Base-by-base conservation (phyloP, 2,329 filamentous ascomycete species). In the Ceratocystis harringtonii region DNA sequence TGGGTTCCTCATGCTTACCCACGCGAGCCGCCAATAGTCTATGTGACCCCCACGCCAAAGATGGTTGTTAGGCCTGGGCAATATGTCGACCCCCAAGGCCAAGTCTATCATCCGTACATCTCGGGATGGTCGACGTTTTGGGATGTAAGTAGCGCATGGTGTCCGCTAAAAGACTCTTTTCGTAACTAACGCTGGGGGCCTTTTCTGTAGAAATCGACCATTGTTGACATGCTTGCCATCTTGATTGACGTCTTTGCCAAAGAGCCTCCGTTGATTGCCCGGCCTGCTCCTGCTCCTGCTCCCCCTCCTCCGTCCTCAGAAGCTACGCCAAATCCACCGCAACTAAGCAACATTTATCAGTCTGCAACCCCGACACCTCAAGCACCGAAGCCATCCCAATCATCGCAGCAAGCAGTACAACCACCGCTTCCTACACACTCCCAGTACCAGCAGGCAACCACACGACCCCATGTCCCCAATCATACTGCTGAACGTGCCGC, bases 1-100 rank as follows among this genome's bases (percentile, higher is more conserved):
- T 97, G 94, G 92, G 81, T 97, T 57, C 94, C 94, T 3, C 90
- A 95, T 72, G 83, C 85, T 64, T 99, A 97, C 73, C 94, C 94
- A 1, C 81, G 84, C 68, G 90, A 95, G 71, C 81, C 90, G 0
- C 94, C 94, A 1, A 81, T 97, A 60, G 84, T 88, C 67, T 97
- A 96, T 74, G 90, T 97, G 52, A 92, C 86, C 5, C 92, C 94
- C 2, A 90, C 89, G 4, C 87, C 89, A 69, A 88, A 85, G 69
- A 97, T 99, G 90, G 77, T 88, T 69, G 87, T 99, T 52, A 83
- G 92, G 22, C 90, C 92, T 0, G 94, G 94, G 0, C 94, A 99
- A 73, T 91, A 99, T 78, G 91, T 99, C 68, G 91, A 94, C 72
- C 86, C 89, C 4, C 92, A 97, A 72, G 94, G 94, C 30, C 87